These are phyloP conservation scores for Articulospora tetracladia DNA, from an alignment of 495 filamentous ascomycete species.

Conservation along the genomic window DNA sequence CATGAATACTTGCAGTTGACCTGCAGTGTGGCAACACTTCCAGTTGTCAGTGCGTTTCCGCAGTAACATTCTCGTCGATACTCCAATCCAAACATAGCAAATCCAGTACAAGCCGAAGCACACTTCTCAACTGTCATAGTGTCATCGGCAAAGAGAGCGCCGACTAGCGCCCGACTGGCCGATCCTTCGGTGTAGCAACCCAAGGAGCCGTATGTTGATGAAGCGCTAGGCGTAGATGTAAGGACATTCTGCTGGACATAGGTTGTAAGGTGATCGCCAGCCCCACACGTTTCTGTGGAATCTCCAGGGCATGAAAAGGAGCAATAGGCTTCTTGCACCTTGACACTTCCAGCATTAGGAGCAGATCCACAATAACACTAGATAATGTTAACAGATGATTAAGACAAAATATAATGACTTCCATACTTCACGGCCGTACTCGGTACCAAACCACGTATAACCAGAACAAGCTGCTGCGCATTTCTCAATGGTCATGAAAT, in stretches of 20 bases:
- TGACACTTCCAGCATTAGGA: conserved; percentile 33
- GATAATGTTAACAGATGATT: conserved; percentile 4
- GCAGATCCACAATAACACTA: conserved; percentile 42
- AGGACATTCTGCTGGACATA: neutral
- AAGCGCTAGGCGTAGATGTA: neutral
- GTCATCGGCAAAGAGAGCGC: conserved; percentile 35
- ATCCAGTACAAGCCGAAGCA: conserved; percentile 1
- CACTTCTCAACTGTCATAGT: conserved; percentile 39
- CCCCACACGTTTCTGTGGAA: conserved; percentile 32
- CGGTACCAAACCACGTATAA: neutral
- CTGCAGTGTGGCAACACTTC: neutral
- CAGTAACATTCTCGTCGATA: neutral
- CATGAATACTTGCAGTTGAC: neutral
- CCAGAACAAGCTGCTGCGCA: neutral
- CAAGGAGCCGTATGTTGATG: neutral
- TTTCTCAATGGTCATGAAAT: conserved; percentile 6
- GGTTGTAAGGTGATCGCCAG: conserved; percentile 31
- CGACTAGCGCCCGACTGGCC: conserved; percentile 21
- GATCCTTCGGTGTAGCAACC: conserved; percentile 28
- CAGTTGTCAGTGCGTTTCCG: neutral
- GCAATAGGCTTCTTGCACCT: conserved; percentile 38
- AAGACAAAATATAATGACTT: conserved; percentile 8
- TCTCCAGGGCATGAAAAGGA: conserved; percentile 45
- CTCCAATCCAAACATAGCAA: neutral
- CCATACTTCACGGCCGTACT: conserved; percentile 25